phyloP scores from a whole-genome alignment of 192 early-diverging fungal genomes.

The Backusella psychrophila region DNA sequence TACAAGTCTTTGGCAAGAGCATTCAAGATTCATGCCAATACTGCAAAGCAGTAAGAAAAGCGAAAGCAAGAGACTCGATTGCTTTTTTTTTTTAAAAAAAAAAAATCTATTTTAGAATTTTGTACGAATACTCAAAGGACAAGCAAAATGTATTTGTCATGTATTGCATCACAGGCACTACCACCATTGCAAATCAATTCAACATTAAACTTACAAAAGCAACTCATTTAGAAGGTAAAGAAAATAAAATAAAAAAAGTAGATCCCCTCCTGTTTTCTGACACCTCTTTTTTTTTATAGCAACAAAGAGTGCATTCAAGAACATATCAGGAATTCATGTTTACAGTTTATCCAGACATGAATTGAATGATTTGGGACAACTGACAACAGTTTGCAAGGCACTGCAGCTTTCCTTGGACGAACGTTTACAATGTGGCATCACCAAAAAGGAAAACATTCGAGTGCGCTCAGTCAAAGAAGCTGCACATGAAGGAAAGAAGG shows the following conservation, averaged over 20 bases:
- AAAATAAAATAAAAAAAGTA: background rate
- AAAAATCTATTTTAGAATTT: background rate
- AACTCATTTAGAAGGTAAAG: background rate
- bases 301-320: background rate
- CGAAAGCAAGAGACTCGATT: too few species aligned
- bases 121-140: background rate
- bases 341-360: background rate
- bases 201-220: background rate
- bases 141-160: background rate
- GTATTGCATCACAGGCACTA: background rate
- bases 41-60: background rate
- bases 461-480: background rate
- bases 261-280: background rate
- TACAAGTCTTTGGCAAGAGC: slow-evolving; percentile 5
- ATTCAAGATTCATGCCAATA: background rate
- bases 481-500: background rate
- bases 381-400: background rate
- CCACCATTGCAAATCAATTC: background rate
- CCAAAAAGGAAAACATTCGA: background rate
- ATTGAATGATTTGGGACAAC: background rate
- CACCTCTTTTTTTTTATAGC: background rate
- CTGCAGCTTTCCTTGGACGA: background rate
- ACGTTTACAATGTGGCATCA: background rate
- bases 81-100: too few species aligned
- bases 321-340: background rate